Percentiles rank a stretch among this genome's conserved stretches.
Conservation (phyloP, 306 rosid species). For the Senna tora region DNA sequence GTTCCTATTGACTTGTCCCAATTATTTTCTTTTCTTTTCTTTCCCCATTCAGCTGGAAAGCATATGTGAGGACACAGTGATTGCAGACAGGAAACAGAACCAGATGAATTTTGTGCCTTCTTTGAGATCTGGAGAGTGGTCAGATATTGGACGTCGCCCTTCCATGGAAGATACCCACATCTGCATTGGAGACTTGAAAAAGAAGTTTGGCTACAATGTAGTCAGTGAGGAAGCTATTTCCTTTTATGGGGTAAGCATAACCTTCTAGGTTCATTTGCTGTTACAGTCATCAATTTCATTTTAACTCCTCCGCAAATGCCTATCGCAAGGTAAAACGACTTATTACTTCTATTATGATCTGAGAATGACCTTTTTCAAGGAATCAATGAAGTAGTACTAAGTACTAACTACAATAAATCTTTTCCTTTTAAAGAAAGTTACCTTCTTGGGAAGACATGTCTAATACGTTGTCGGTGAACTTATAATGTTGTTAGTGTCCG, state of each 20-base stretch:
- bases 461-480: background rate
- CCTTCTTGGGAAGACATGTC: background rate
- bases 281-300: slow-evolving; percentile 23
- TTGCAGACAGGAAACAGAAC: slow-evolving; percentile 61
- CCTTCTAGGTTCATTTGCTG: slow-evolving; percentile 6
- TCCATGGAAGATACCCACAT: slow-evolving; percentile 92
- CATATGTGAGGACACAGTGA: slow-evolving; percentile 77
- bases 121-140: slow-evolving; percentile 94
- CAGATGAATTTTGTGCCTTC: slow-evolving; percentile 53
- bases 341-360: slow-evolving; percentile 20
- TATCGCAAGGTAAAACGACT: background rate
- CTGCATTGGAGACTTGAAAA: slow-evolving; percentile 81
- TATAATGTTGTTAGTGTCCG: background rate
- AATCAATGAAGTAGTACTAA: background rate
- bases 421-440: background rate
- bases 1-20: slow-evolving; percentile 1
- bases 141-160: slow-evolving; percentile 77
- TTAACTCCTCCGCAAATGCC: slow-evolving; percentile 3
- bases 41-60: slow-evolving; percentile 71
- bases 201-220: slow-evolving; percentile 55
- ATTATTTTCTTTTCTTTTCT: slow-evolving; percentile 1
- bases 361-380: background rate
- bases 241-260: slow-evolving; percentile 81
- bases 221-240: slow-evolving; percentile 66
- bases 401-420: background rate